Percentiles rank a stretch among this genome's conserved stretches.
These are phyloP conservation scores for Chlorella sp. DNA, from an alignment of 139 green algal genomes.

Conservation along the genomic window DNA sequence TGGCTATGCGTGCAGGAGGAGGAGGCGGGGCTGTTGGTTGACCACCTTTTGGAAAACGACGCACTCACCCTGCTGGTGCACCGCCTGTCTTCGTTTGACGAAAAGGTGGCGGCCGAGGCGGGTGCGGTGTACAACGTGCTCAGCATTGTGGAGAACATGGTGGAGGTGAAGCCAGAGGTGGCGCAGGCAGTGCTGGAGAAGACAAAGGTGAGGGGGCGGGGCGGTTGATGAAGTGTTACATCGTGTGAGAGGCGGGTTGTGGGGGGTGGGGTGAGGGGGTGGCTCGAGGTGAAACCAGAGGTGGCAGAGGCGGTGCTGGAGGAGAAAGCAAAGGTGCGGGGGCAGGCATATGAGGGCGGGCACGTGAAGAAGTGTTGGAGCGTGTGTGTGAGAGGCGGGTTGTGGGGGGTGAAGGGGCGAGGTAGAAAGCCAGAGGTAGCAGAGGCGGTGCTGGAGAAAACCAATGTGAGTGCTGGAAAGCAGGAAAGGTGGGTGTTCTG, in stretches of 20 bases:
- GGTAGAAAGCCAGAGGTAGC: slow-evolving; percentile 58
- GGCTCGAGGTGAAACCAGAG: no score
- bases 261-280: no score
- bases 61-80: slow-evolving; percentile 80
- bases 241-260: no score
- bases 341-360: no score
- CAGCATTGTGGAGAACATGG: slow-evolving; percentile 88
- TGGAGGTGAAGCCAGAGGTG: slow-evolving; percentile 78
- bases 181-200: slow-evolving; percentile 45
- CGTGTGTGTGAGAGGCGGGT: no score
- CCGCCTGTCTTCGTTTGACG: slow-evolving; percentile 70
- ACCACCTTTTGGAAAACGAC: slow-evolving; percentile 74
- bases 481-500: no score
- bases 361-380: background rate
- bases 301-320: no score
- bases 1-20: slow-evolving; percentile 54
- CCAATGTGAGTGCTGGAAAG: slow-evolving; percentile 19
- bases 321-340: no score
- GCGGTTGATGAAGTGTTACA: no score
- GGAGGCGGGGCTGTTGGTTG: slow-evolving; percentile 74
- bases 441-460: slow-evolving; percentile 39
- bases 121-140: slow-evolving; percentile 80
- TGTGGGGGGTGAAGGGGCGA: background rate
- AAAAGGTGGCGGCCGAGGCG: slow-evolving; percentile 78
- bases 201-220: slow-evolving; percentile 42